Evolutionary conservation across 805 yeast genomes (phyloP).

Genomic region (Yamadazyma ubonensis): DNA sequence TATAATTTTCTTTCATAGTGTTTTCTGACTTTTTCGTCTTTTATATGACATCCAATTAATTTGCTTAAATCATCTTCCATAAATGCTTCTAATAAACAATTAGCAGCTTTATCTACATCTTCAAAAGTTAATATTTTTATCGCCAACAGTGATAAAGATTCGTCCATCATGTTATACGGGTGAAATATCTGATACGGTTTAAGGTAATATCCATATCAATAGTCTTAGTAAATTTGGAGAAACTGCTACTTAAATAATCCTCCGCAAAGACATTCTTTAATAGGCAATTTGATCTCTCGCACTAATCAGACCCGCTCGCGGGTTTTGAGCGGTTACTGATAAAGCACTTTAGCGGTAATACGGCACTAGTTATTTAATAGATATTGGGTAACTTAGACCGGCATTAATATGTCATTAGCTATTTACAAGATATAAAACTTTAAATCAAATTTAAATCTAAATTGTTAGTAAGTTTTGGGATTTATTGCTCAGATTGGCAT

Average conservation of each 20-base stretch:
- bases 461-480: slow-evolving; percentile 3
- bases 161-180: slow-evolving; percentile 4
- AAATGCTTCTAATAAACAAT: slow-evolving; percentile 37
- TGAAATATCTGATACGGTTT: not conserved
- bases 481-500: slow-evolving; percentile 12
- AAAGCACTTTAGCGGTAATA: not conserved
- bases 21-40: slow-evolving; percentile 17
- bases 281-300: no score
- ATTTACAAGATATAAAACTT: not conserved
- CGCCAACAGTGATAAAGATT: slow-evolving; percentile 3
- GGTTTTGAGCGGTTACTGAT: not conserved
- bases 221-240: not conserved
- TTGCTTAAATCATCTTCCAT: slow-evolving; percentile 34
- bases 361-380: not conserved
- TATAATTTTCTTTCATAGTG: slow-evolving; percentile 41
- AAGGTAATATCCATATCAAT: slow-evolving; percentile 2
- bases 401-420: not conserved
- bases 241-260: not conserved
- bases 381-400: not conserved
- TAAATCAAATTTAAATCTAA: slow-evolving; percentile 1
- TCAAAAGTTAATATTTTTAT: slow-evolving; percentile 17
- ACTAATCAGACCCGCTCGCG: not conserved
- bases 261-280: slow-evolving; percentile 3
- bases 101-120: slow-evolving; percentile 37
- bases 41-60: slow-evolving; percentile 27